Percentiles rank a stretch among this genome's conserved stretches.
Conservation (phyloP, 2,329 filamentous ascomycete genomes). For the Ceratocystis papillata region DNA sequence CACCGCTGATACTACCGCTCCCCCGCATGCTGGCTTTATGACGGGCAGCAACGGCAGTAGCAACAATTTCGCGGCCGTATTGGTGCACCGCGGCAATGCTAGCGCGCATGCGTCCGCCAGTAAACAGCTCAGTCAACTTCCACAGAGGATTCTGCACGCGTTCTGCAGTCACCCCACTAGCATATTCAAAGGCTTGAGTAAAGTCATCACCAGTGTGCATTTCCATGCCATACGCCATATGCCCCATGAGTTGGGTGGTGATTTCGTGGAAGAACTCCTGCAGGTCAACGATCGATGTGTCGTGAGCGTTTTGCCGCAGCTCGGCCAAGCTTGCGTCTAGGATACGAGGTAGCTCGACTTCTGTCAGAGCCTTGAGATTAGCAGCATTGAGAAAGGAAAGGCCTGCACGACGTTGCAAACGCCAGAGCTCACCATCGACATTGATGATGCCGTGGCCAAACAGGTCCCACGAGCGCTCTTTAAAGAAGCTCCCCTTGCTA, state of each 20-base stretch:
- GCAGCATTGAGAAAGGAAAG: constrained; percentile 46
- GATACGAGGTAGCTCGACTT: constrained; percentile 46
- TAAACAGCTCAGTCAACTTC: constrained; percentile 47
- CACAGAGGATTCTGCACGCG: constrained; percentile 58
- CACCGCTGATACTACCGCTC: constrained; percentile 27
- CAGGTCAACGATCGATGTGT: constrained; percentile 39
- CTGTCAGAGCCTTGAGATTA: constrained; percentile 48
- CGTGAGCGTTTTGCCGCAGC: constrained; percentile 30
- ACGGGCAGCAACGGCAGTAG: constrained; percentile 40
- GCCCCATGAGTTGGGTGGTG: constrained; percentile 55
- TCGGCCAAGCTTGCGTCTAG: constrained; percentile 36
- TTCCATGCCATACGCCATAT: constrained; percentile 59
- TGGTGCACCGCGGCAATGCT: constrained; percentile 42
- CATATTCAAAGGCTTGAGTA: constrained; percentile 50
- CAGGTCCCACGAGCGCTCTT: constrained; percentile 48
- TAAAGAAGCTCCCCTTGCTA: constrained; percentile 52
- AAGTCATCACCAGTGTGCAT: constrained; percentile 53
- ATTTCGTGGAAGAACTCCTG: constrained; percentile 53
- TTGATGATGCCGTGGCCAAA: constrained; percentile 60
- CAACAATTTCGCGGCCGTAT: constrained; percentile 49
- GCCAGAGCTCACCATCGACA: constrained; percentile 53
- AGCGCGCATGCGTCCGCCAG: constrained; percentile 38
- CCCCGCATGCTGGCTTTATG: not conserved
- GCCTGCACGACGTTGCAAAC: constrained; percentile 51
- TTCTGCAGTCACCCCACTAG: constrained; percentile 48